A percentile compares a stretch with the other conserved stretches of the same genome.
Evolutionary conservation across 2,329 filamentous ascomycete genomes (phyloP).

Genomic region (Microcyclospora tardicrescens): DNA sequence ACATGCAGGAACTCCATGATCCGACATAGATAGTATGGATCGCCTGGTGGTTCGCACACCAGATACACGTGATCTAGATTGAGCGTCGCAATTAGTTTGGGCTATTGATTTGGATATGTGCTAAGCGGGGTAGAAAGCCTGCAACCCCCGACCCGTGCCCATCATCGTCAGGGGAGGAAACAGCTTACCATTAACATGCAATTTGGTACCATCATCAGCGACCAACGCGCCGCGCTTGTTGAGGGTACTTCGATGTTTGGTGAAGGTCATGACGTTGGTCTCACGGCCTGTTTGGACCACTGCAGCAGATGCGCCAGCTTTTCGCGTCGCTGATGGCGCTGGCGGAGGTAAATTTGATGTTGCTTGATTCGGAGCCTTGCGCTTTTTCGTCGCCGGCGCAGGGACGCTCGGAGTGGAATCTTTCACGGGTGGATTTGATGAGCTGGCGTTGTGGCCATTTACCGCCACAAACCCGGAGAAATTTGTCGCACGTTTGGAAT

Average conservation of each 20-base stretch:
- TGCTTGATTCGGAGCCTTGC: slow-evolving; percentile 43
- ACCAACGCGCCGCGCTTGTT: slow-evolving; percentile 61
- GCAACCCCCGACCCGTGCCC: slow-evolving; percentile 5
- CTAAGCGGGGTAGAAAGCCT: slow-evolving; percentile 8
- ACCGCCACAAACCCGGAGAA: slow-evolving; percentile 5
- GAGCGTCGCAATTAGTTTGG: not conserved
- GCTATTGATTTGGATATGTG: slow-evolving; percentile 1
- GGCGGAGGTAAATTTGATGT: slow-evolving; percentile 11
- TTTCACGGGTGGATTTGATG: slow-evolving; percentile 7
- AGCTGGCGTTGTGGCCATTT: slow-evolving; percentile 4
- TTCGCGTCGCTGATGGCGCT: slow-evolving; percentile 14
- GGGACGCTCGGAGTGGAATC: slow-evolving; percentile 39
- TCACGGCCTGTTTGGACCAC: slow-evolving; percentile 38
- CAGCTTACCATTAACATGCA: slow-evolving; percentile 71
- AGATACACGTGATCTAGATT: slow-evolving; percentile 76
- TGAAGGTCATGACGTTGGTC: slow-evolving; percentile 83
- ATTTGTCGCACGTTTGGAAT: slow-evolving; percentile 6
- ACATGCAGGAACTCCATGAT: slow-evolving; percentile 95
- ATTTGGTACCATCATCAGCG: slow-evolving; percentile 78
- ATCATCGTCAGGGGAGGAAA: not conserved
- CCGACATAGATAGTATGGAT: slow-evolving; percentile 92
- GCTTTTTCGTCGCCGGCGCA: slow-evolving; percentile 58
- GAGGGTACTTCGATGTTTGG: slow-evolving; percentile 53
- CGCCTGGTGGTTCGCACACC: slow-evolving; percentile 90
- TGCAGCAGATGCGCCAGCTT: slow-evolving; percentile 27